A percentile compares a stretch with the other conserved stretches of the same genome.
phyloP scores from a whole-genome alignment of 352 stramenopile genomes.

The Phytophthora sansomeana region DNA sequence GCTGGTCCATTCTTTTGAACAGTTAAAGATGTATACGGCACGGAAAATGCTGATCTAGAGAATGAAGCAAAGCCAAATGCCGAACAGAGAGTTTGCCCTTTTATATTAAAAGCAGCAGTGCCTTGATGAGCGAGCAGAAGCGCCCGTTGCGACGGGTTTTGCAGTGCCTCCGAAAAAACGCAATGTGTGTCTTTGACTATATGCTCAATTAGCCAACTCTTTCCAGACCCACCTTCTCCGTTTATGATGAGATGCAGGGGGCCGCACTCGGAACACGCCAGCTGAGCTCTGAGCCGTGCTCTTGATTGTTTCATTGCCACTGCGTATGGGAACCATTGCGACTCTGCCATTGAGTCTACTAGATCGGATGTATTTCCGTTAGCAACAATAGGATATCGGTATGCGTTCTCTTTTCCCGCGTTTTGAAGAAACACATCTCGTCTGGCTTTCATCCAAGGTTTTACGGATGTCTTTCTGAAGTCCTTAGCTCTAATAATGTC shows the following conservation, averaged over 20 bases:
- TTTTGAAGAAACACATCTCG: no score
- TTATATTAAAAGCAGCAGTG: conserved; percentile 14
- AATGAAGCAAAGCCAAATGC: conserved; percentile 6
- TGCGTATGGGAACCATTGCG: conserved; percentile 12
- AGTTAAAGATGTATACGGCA: neutral
- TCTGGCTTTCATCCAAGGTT: no score
- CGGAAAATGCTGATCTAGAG: conserved; percentile 7
- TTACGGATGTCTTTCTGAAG: neutral
- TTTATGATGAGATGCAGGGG: no score
- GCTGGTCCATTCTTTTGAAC: neutral
- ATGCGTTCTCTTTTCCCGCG: no score
- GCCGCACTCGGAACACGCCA: neutral
- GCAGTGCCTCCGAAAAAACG: conserved; percentile 1
- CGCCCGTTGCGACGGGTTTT: neutral
- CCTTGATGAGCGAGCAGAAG: conserved; percentile 14
- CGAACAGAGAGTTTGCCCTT: conserved; percentile 4
- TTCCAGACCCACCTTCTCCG: no score
- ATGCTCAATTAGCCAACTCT: conserved; percentile 11
- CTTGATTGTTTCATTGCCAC: conserved; percentile 12
- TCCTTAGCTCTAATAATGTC: neutral
- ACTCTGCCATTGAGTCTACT: conserved; percentile 6
- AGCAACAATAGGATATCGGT: neutral
- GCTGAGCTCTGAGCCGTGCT: neutral
- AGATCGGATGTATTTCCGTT: neutral
- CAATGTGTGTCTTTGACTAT: conserved; percentile 8